These are phyloP conservation scores for Mycena amicta DNA, from an alignment of 768 basidiomycete species.

Conservation along the genomic window DNA sequence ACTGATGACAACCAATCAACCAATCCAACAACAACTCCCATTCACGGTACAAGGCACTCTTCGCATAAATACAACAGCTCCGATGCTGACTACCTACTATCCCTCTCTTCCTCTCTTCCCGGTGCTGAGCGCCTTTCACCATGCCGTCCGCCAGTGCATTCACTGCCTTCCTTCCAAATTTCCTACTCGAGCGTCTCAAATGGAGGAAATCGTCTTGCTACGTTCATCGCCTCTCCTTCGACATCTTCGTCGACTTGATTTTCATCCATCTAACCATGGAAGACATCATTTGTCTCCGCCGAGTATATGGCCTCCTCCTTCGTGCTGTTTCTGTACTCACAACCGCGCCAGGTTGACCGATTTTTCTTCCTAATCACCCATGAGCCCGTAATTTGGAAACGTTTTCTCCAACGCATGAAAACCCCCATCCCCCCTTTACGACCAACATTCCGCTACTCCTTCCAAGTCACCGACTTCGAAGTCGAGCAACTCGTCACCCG, in stretches of 20 bases:
- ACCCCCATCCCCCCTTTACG: conserved; percentile 64
- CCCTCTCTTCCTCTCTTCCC: not conserved
- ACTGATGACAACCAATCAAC: too few relatives aligned
- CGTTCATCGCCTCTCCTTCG: conserved; percentile 38
- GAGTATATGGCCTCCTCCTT: conserved; percentile 34
- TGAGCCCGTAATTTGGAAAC: conserved; percentile 71
- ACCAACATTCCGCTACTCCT: conserved; percentile 53
- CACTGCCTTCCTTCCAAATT: conserved; percentile 26
- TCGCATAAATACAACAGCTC: not conserved
- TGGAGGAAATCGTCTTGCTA: conserved; percentile 18
- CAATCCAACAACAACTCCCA: not conserved
- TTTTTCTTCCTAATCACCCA: conserved; percentile 65
- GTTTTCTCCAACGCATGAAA: conserved; percentile 53
- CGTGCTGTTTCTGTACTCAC: not conserved
- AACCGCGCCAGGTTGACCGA: conserved; percentile 51
- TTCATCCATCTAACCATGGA: conserved; percentile 46
- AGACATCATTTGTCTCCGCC: conserved; percentile 48
- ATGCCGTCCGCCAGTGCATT: conserved; percentile 16
- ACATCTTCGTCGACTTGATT: conserved; percentile 46
- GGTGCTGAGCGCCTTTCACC: conserved; percentile 17
- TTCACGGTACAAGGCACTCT: not conserved
- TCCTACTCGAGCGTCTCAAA: conserved; percentile 24
- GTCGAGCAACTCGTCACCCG: conserved; percentile 62
- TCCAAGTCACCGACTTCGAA: conserved; percentile 41
- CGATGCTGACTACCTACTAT: not conserved